Percentiles rank a stretch among this genome's conserved stretches.
phyloP scores from a whole-genome alignment of 441 rosid species.

The Aquilaria agallochum region DNA sequence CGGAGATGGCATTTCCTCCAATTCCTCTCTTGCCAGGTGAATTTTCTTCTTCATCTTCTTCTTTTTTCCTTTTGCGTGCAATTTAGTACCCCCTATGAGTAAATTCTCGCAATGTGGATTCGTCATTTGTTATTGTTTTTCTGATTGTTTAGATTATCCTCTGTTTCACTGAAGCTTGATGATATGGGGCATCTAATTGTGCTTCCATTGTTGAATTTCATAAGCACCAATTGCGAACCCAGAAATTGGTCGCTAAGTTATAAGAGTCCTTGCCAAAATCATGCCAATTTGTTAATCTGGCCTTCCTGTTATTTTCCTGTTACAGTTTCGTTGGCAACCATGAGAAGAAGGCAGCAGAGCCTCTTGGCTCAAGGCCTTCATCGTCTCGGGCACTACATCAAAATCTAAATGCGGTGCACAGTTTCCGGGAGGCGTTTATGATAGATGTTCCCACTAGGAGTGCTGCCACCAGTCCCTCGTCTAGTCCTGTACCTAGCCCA shows the following conservation, averaged over 20 bases:
- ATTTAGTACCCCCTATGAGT: not conserved
- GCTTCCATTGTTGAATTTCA: too few species aligned
- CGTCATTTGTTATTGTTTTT: not conserved
- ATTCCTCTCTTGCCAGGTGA: conserved; percentile 42
- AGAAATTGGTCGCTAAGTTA: too few species aligned
- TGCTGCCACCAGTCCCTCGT: conserved; percentile 60
- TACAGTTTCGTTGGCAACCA: conserved; percentile 27
- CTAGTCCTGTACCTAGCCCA: conserved; percentile 64
- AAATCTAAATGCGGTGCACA: conserved; percentile 24
- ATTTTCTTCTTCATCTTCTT: not conserved
- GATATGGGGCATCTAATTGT: too few species aligned
- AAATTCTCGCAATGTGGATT: not conserved
- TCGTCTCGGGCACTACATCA: conserved; percentile 20
- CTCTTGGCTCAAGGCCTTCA: conserved; percentile 19
- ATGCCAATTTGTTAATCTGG: conserved; percentile 2
- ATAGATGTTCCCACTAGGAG: conserved; percentile 50
- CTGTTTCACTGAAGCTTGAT: not conserved
- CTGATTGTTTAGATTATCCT: not conserved
- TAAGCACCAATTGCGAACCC: too few species aligned
- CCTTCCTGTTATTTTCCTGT: not conserved
- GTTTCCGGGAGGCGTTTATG: conserved; percentile 34
- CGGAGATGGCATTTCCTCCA: conserved; percentile 31
- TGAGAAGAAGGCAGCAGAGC: conserved; percentile 39
- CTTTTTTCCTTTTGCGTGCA: conserved; percentile 1
- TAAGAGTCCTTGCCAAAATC: not conserved